Conservation (phyloP, 2,329 filamentous ascomycete species). For the Sarocladiaceae sp. region DNA sequence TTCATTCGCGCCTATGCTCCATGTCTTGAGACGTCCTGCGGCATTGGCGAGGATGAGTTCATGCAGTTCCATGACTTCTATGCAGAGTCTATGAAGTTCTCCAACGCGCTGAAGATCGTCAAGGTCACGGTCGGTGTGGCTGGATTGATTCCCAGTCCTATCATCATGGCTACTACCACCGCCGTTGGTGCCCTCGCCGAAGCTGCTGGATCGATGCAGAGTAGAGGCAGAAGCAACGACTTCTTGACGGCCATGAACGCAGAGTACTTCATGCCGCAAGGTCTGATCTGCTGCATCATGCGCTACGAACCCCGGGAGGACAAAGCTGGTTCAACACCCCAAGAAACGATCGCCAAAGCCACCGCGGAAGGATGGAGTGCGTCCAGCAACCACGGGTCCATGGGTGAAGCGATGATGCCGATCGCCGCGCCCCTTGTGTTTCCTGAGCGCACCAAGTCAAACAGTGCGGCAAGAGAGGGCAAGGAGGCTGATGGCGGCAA, state of each 20-base stretch:
- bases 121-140: neutral
- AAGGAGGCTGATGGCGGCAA: neutral
- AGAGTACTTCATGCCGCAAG: slow-evolving; percentile 3
- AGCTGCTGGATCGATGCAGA: neutral
- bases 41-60: neutral
- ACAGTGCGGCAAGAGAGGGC: neutral
- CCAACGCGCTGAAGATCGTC: slow-evolving; percentile 2
- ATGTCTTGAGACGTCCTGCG: neutral
- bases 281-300: neutral
- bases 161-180: slow-evolving; percentile 2
- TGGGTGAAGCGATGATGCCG: neutral
- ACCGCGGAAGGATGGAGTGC: neutral
- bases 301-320: slow-evolving; percentile 2
- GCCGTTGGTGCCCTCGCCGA: slow-evolving; percentile 1
- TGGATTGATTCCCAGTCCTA: neutral
- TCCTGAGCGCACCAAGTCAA: neutral
- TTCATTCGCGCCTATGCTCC: slow-evolving; percentile 7
- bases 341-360: neutral
- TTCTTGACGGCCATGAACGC: slow-evolving; percentile 4
- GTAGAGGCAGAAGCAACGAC: neutral
- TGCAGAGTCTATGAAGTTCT: neutral
- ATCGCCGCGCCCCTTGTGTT: neutral
- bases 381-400: neutral
- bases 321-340: neutral
- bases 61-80: neutral